Conservation (phyloP, 164 flowering plant genomes). For the Sedum album region DNA sequence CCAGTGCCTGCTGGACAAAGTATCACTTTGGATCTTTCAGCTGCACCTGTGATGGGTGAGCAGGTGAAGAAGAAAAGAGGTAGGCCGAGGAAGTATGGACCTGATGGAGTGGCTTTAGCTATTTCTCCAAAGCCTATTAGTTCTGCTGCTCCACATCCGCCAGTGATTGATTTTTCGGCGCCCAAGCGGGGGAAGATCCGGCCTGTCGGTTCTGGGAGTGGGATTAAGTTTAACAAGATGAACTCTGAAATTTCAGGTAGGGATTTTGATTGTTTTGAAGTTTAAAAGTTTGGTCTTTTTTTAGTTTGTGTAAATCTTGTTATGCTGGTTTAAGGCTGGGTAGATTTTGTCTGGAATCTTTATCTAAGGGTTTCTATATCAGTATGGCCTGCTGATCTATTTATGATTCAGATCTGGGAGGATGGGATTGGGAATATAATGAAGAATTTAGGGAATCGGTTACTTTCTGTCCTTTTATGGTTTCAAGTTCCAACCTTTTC, state of each 20-base stretch:
- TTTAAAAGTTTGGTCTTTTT: neutral
- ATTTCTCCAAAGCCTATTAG: conserved; percentile 75
- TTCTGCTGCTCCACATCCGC: conserved; percentile 40
- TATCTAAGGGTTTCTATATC: conserved; percentile 25
- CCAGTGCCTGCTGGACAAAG: conserved; percentile 19
- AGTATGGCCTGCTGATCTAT: conserved; percentile 47
- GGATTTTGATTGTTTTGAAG: neutral
- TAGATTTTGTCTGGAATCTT: conserved; percentile 12
- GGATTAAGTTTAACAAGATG: conserved; percentile 35
- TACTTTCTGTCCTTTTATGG: too few relatives aligned
- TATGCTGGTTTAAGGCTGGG: conserved; percentile 15
- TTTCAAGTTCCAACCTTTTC: conserved; percentile 12
- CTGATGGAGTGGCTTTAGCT: conserved; percentile 45
- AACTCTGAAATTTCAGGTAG: conserved; percentile 50
- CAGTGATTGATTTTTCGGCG: conserved; percentile 58
- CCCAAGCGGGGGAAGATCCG: conserved; percentile 59
- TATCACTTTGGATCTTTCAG: conserved; percentile 13
- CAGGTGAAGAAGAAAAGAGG: conserved; percentile 77
- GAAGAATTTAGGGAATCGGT: conserved; percentile 28
- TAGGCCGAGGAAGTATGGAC: conserved; percentile 66
- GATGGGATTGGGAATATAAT: conserved; percentile 22
- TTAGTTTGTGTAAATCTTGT: neutral
- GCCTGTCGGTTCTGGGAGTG: conserved; percentile 41
- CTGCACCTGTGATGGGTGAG: conserved; percentile 16
- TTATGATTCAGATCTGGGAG: conserved; percentile 23